Conservation (phyloP, 2,329 filamentous ascomycete species). For the Colletotrichum phormii region DNA sequence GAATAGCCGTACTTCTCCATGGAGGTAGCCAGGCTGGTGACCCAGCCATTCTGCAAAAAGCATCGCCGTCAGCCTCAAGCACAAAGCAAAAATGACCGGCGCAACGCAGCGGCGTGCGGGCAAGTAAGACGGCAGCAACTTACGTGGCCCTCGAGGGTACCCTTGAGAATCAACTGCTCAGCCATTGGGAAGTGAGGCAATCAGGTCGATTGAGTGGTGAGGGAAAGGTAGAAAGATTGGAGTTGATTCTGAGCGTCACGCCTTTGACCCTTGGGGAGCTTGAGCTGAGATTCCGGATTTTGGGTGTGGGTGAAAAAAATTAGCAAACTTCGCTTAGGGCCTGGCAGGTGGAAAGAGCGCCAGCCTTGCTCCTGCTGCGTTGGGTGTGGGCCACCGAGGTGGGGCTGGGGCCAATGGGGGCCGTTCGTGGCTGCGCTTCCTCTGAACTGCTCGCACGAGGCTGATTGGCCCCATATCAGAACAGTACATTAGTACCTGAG, state of each 20-base stretch:
- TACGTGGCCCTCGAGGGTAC: slow-evolving; percentile 97
- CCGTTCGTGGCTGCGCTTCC: neutral
- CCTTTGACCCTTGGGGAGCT: slow-evolving; percentile 36
- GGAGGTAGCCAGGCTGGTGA: slow-evolving; percentile 97
- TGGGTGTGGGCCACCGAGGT: neutral
- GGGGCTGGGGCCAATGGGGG: slow-evolving; percentile 25
- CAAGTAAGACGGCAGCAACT: slow-evolving; percentile 51
- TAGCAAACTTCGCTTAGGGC: slow-evolving; percentile 13
- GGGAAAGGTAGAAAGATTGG: slow-evolving; percentile 47
- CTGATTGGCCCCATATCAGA: neutral
- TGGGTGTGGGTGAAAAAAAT: slow-evolving; percentile 18
- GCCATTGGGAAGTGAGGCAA: slow-evolving; percentile 72
- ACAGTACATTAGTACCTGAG: neutral
- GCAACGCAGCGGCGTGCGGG: slow-evolving; percentile 41
- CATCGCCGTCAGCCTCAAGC: slow-evolving; percentile 37
- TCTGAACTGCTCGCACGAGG: slow-evolving; percentile 9
- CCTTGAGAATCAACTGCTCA: slow-evolving; percentile 96
- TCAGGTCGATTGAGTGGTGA: slow-evolving; percentile 54
- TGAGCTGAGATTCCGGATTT: slow-evolving; percentile 50
- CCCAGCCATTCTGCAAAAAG: slow-evolving; percentile 84
- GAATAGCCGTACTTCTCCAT: slow-evolving; percentile 87
- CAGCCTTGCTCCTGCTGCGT: slow-evolving; percentile 17
- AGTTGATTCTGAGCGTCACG: slow-evolving; percentile 44
- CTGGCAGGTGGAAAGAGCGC: slow-evolving; percentile 1
- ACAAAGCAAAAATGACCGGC: slow-evolving; percentile 35